Evolutionary conservation across 2,329 filamentous ascomycete genomes (phyloP).

Genomic region (Dothiorella sarmentorum): DNA sequence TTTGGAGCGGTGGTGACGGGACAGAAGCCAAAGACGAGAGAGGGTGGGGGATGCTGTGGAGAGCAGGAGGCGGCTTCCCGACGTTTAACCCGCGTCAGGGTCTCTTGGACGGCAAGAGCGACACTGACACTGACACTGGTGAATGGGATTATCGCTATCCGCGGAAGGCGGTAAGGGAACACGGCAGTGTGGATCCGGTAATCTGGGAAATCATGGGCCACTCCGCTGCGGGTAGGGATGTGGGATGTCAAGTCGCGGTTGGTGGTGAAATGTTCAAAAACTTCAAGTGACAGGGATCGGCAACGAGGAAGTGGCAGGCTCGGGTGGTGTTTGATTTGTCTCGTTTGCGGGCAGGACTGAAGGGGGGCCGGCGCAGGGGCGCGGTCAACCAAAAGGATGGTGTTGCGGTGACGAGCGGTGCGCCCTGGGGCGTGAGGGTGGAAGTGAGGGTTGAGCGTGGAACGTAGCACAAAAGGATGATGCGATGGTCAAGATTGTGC

Average conservation of each 20-base stretch:
- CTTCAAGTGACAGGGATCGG: not conserved
- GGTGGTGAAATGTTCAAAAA: not conserved
- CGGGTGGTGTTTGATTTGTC: not conserved
- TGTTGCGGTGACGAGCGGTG: conserved; percentile 9
- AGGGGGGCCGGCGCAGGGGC: not conserved
- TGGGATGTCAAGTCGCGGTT: not conserved
- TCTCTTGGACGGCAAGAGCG: not conserved
- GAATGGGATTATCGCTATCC: not conserved
- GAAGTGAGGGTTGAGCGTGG: conserved; percentile 13
- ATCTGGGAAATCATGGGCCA: not conserved
- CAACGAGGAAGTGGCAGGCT: not conserved
- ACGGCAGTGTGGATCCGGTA: not conserved
- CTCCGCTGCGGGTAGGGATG: not conserved
- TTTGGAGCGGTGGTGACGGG: no score
- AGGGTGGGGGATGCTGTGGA: not conserved
- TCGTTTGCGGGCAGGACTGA: not conserved
- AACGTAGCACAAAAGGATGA: conserved; percentile 8
- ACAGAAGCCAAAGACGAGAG: no score
- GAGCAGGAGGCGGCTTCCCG: not conserved
- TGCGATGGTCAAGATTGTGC: not conserved
- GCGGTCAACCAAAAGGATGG: conserved; percentile 2
- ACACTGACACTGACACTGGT: not conserved
- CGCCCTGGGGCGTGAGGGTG: conserved; percentile 1
- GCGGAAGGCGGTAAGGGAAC: not conserved
- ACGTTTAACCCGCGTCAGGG: not conserved